Base-by-base conservation (phyloP, 371 early-diverging fungal genomes). In the Saksenaea oblongispora region DNA sequence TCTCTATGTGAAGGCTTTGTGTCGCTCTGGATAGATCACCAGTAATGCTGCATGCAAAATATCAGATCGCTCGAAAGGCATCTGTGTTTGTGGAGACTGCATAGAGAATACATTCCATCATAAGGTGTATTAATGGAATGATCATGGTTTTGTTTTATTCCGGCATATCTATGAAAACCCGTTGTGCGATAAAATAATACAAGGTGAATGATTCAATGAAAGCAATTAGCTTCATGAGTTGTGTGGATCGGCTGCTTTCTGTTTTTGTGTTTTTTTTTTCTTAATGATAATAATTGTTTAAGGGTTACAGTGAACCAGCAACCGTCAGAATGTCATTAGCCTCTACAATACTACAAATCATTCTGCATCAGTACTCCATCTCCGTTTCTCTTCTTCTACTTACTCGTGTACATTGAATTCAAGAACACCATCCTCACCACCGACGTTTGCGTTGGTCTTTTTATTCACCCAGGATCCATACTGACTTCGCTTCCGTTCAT, bases 311-410 rank as follows among this genome's bases (percentile, higher is more conserved):
- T 26, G 91, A 86, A 60, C 93, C 93, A 56, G 86, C 84, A 15
- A 91, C 86, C 11, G 91, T 86, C 42, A 92, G 73, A 77, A 92
- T 90, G 59, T 89, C 87, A 73, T 89, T 90, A 35, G 88, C 87
- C 70, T 86, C 86, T 57, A 88, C 83, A 61, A 92, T 79, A 39
- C 91, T 92, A 68, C 15, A 44, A 22, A 24, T 22, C 26, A 14
- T 26, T 5, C 11, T 11, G 2, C 53, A 24, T n/a, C 27, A n/a
- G n/a, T n/a, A n/a, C 39, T 13, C 13, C 15, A 24, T 15, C 17
- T 31, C 34, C 22, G 44, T 34, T 3, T 10, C 26, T 26, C 59
- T 35, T 34, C 44, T 44, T 4, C 24, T 15, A 82, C 87, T 74
- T 84, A 87, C 87, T 87, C 85, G 31, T 81, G 72, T 15, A 87